Evolutionary conservation across 352 stramenopile species (phyloP).

Genomic region (Globisporangium recalcitrans): DNA sequence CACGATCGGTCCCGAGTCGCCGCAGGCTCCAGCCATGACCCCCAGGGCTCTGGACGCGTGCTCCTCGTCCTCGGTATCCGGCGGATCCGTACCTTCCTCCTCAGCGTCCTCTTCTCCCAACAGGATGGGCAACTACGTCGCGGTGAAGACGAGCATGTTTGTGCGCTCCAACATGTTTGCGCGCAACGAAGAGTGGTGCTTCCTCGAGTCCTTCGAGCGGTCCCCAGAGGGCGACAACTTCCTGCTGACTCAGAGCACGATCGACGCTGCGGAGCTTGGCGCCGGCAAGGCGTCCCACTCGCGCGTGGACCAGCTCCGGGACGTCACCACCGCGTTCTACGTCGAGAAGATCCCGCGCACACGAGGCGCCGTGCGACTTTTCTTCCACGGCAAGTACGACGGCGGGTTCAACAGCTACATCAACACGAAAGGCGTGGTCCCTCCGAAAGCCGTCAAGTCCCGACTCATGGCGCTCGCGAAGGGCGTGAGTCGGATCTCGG

Average conservation of each 20-base stretch:
- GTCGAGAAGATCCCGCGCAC: slow-evolving; percentile 22
- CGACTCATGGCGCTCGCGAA: slow-evolving; percentile 25
- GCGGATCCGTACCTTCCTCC: not conserved
- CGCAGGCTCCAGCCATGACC: not conserved
- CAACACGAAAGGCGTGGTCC: slow-evolving; percentile 11
- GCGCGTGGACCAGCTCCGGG: slow-evolving; percentile 39
- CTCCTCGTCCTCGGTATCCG: not conserved
- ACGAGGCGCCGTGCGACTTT: slow-evolving; percentile 20
- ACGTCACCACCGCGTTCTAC: slow-evolving; percentile 26
- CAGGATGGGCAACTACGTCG: slow-evolving; percentile 22
- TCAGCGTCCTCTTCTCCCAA: not conserved
- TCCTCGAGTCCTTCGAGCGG: slow-evolving; percentile 33
- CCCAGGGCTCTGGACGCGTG: not conserved
- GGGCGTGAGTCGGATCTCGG: slow-evolving; percentile 24
- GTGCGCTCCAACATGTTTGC: slow-evolving; percentile 28
- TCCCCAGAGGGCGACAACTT: slow-evolving; percentile 21
- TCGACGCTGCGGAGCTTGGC: slow-evolving; percentile 26
- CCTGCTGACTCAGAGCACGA: slow-evolving; percentile 23
- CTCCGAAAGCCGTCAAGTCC: slow-evolving; percentile 21
- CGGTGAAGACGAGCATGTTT: slow-evolving; percentile 40
- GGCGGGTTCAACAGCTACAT: slow-evolving; percentile 1
- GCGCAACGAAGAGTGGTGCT: slow-evolving; percentile 46
- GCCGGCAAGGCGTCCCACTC: slow-evolving; percentile 24
- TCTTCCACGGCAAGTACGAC: slow-evolving; percentile 32
- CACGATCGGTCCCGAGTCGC: slow-evolving; percentile 1